phyloP scores from a whole-genome alignment of 306 rosid species.

The Malus fusca region DNA sequence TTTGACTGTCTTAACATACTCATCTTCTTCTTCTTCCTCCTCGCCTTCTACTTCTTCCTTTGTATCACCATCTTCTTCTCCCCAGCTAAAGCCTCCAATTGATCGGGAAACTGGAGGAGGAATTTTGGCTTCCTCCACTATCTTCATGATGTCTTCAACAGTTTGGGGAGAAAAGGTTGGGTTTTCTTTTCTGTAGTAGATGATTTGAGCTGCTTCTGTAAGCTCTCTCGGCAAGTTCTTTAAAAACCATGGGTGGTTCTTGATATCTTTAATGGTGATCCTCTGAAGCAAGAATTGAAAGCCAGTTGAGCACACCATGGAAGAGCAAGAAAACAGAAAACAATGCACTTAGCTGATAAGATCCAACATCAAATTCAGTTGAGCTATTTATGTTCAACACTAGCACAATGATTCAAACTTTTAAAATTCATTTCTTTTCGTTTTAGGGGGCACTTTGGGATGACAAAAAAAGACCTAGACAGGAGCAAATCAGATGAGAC shows the following conservation, averaged over 20 bases:
- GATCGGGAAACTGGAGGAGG: slow-evolving; percentile 51
- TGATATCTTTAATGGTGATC: slow-evolving; percentile 70
- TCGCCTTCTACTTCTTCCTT: slow-evolving; percentile 29
- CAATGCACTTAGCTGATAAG: not conserved
- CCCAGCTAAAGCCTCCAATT: slow-evolving; percentile 68
- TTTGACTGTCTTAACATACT: slow-evolving; percentile 67
- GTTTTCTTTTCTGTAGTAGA: slow-evolving; percentile 62
- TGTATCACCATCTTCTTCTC: slow-evolving; percentile 49
- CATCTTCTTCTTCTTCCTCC: slow-evolving; percentile 49
- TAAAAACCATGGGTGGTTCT: slow-evolving; percentile 74
- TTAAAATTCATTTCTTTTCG: not conserved
- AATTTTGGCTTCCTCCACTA: slow-evolving; percentile 66
- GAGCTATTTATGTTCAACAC: not conserved
- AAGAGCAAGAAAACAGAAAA: not conserved
- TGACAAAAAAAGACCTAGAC: not conserved
- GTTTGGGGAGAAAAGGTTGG: slow-evolving; percentile 73
- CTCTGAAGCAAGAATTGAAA: slow-evolving; percentile 44
- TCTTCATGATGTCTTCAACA: slow-evolving; percentile 62
- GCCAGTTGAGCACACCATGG: slow-evolving; percentile 10
- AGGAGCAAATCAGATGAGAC: not conserved
- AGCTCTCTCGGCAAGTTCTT: slow-evolving; percentile 84
- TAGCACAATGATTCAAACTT: not conserved
- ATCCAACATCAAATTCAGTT: not conserved
- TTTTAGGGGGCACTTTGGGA: not conserved
- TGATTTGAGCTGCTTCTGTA: slow-evolving; percentile 66